These are phyloP conservation scores for Ascochyta pisi DNA, from an alignment of 2,329 filamentous ascomycete genomes.

Conservation along the genomic window DNA sequence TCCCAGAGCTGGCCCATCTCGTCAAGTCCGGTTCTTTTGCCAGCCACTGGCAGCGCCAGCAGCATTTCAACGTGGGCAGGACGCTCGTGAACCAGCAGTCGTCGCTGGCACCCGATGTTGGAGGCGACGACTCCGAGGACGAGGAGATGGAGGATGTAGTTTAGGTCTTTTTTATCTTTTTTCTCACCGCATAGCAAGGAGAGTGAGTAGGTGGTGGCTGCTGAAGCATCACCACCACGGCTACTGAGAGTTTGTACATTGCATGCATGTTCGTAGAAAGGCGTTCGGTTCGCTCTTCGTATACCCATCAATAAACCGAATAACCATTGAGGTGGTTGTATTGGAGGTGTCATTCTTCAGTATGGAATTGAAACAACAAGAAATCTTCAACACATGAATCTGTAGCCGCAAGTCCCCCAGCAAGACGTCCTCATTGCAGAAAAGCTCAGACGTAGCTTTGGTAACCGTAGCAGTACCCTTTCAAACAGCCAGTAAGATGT, in stretches of 20 bases:
- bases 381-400: too few species aligned
- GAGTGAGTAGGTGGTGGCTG: too few species aligned
- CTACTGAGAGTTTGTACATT: not conserved
- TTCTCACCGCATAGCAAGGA: too few species aligned
- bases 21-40: conserved; percentile 85
- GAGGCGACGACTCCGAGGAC: conserved; percentile 70
- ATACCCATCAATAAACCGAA: conserved; percentile 15
- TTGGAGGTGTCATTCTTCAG: too few species aligned
- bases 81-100: conserved; percentile 51
- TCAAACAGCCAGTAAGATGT: too few species aligned
- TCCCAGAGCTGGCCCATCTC: conserved; percentile 82
- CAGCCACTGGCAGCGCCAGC: conserved; percentile 82
- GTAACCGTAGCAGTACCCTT: too few species aligned
- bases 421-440: too few species aligned
- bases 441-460: too few species aligned
- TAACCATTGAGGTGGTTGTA: too few species aligned
- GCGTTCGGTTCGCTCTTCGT: conserved; percentile 3
- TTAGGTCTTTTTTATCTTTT: conserved; percentile 11
- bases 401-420: too few species aligned
- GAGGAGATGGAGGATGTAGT: conserved; percentile 81
- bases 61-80: conserved; percentile 63
- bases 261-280: not conserved
- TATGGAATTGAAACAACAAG: too few species aligned
- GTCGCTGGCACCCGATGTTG: conserved; percentile 46
- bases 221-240: not conserved